Evolutionary conservation across 2,329 filamentous ascomycete species (phyloP).

Genomic region (Sporothrix schenckii): DNA sequence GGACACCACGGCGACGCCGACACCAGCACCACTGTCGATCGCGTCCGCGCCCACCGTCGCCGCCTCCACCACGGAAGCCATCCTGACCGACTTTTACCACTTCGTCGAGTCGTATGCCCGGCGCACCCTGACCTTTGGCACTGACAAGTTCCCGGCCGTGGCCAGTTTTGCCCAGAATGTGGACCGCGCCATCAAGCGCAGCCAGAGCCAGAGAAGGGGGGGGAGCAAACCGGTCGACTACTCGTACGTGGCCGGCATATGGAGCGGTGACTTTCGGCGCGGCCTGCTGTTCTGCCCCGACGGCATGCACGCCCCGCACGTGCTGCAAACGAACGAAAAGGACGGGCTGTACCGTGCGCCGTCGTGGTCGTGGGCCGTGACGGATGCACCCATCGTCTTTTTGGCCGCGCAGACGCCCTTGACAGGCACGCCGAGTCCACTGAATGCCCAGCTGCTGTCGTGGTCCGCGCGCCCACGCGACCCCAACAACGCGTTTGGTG

Average conservation of each 20-base stretch:
- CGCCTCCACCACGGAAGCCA: background rate
- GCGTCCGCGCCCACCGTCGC: background rate
- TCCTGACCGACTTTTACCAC: conserved; percentile 23
- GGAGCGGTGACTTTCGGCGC: conserved; percentile 20
- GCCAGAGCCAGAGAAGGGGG: background rate
- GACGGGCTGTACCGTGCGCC: conserved; percentile 25
- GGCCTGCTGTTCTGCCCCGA: conserved; percentile 24
- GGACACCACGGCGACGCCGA: background rate
- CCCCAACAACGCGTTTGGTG: conserved; percentile 24
- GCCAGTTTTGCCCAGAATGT: conserved; percentile 22
- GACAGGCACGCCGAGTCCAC: background rate
- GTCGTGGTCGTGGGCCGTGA: conserved; percentile 31
- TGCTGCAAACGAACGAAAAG: background rate
- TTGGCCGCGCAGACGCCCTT: background rate
- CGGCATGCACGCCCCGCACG: conserved; percentile 23
- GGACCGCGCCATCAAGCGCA: background rate
- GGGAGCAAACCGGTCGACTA: background rate
- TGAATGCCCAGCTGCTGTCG: conserved; percentile 6
- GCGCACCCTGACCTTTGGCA: conserved; percentile 8
- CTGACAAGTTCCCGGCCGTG: conserved; percentile 29
- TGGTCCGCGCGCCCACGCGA: background rate
- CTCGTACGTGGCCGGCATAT: conserved; percentile 28
- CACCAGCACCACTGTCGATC: background rate
- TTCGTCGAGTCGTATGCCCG: conserved; percentile 11
- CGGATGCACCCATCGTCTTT: conserved; percentile 20